Conservation (phyloP, 768 basidiomycete genomes). For the Cystoderma amianthinum region DNA sequence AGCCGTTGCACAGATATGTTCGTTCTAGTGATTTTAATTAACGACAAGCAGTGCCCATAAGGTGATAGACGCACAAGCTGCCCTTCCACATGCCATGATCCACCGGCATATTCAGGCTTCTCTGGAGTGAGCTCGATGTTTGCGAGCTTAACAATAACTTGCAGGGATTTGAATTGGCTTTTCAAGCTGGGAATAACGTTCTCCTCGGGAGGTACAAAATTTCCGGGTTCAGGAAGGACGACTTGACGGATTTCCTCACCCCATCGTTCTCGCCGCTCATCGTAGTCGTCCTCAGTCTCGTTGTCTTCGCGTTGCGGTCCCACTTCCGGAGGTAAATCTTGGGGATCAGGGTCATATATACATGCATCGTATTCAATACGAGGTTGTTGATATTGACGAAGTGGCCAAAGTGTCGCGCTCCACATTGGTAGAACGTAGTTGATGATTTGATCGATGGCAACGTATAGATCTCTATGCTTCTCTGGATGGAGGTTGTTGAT, state of each 20-base stretch:
- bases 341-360: slow-evolving; percentile 8
- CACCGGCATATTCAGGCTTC: neutral
- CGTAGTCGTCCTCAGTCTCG: slow-evolving; percentile 5
- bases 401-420: slow-evolving; percentile 7
- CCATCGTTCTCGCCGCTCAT: slow-evolving; percentile 8
- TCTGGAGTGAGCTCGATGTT: neutral
- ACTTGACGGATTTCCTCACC: slow-evolving; percentile 3
- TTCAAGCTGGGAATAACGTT: no score
- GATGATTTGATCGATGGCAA: slow-evolving; percentile 15
- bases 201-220: no score
- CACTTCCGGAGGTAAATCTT: slow-evolving; percentile 4
- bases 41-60: neutral
- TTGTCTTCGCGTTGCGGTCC: slow-evolving; percentile 1
- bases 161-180: neutral
- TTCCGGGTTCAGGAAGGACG: slow-evolving; percentile 8
- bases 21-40: no score
- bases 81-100: no score
- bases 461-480: slow-evolving; percentile 9
- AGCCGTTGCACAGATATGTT: no score
- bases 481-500: slow-evolving; percentile 28
- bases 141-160: no score
- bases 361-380: slow-evolving; percentile 4
- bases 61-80: no score
- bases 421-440: slow-evolving; percentile 17
- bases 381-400: neutral